Evolutionary conservation across 1,284 basidiomycete genomes (phyloP).

Genomic region (Waitea zeae): DNA sequence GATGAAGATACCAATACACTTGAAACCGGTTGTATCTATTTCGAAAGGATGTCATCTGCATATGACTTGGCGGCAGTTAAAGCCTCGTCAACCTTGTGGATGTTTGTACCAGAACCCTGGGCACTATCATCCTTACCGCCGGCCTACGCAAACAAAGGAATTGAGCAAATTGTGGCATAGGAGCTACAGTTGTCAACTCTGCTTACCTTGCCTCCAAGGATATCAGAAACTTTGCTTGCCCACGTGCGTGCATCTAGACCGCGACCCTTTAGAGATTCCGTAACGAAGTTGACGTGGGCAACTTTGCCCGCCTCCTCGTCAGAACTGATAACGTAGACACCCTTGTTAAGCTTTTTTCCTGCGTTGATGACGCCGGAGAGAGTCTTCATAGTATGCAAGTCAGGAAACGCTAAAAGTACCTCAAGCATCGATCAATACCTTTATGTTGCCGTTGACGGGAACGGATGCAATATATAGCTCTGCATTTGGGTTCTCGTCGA

Average conservation of each 20-base stretch:
- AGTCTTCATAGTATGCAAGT: constrained; percentile 22
- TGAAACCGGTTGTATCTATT: too few species aligned
- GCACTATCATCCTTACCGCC: constrained; percentile 86
- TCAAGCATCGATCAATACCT: too few species aligned
- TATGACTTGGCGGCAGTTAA: constrained; percentile 37
- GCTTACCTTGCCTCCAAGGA: constrained; percentile 85
- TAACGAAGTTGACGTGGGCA: constrained; percentile 78
- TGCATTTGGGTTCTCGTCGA: constrained; percentile 59
- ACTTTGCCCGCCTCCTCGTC: constrained; percentile 62
- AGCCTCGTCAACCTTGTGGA: constrained; percentile 54
- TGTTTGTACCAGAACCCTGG: constrained; percentile 69
- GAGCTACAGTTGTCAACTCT: too few species aligned
- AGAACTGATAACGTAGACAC: constrained; percentile 78
- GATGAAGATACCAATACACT: too few species aligned
- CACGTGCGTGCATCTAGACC: constrained; percentile 71
- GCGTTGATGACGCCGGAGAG: constrained; percentile 62
- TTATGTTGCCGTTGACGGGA: constrained; percentile 65
- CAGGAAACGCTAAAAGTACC: neutral
- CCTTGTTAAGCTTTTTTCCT: constrained; percentile 67
- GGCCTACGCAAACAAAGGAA: constrained; percentile 36
- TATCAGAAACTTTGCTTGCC: constrained; percentile 61
- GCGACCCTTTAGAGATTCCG: constrained; percentile 40
- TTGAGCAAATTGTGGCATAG: constrained; percentile 4
- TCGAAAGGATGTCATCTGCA: constrained; percentile 12
- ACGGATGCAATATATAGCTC: constrained; percentile 54